Base-by-base conservation (phyloP, 345 rosid species). In the Eucalyptus erythrocorys region DNA sequence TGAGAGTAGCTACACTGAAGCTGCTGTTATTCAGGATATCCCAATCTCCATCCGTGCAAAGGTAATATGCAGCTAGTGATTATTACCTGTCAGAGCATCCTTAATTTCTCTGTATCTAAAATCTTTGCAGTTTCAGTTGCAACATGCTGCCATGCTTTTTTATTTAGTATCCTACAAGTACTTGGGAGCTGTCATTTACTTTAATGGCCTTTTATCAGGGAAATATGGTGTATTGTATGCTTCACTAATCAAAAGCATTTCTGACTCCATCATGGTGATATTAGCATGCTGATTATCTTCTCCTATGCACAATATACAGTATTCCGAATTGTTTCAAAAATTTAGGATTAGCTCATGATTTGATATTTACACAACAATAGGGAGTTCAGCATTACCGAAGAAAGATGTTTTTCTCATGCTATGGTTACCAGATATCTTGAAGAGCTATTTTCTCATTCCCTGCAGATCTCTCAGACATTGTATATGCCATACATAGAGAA, bases 1-100 rank as follows among this genome's bases (percentile, higher is more conserved):
- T 87, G 99, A 98, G 88, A 97, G 96, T 90, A 91, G 93, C 91
- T 97, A 95, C 87, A 97, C 98, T 5, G 98, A 97, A 85, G 94
- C 96, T 90, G 90, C 95, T 66, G 93, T 93, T 89, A 96, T 98
- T 92, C 98, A 95, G 88, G 98, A 98, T 89, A 91, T 97, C 76
- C 99, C 99, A 48, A 91, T 94, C 86, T 95, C 99, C 42, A 97
- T 98, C 88, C 98, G 99, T 32, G 96, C 99, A 71, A 98, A 97
- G 98, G 99, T 96, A 91, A 90, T 14, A 10, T 6, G 66, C 76
- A 87, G 64, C 34, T 40, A 53, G 53, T 47, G 34, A n/a, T 11
- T 76, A 37, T 76, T 40, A 37, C 27, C 47, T 40, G 26, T 37
- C 47, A 76, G 47, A 76, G 82, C 45, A 76, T 76, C 82, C 82